Evolutionary conservation across 768 basidiomycete species (phyloP).

Genomic region (Hygrophorus russula): DNA sequence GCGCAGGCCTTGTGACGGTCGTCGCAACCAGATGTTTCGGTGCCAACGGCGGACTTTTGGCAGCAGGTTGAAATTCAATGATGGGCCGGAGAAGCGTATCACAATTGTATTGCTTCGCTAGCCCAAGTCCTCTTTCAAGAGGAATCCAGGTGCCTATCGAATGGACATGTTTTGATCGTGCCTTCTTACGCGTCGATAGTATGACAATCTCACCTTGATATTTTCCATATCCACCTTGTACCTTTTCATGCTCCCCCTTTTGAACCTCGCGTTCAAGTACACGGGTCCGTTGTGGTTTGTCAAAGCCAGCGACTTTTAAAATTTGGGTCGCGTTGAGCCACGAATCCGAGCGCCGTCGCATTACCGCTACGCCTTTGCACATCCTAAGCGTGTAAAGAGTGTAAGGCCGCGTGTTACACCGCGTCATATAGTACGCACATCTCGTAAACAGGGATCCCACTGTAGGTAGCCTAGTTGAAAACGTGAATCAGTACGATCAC

Average conservation of each 20-base stretch:
- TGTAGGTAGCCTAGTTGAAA: slow-evolving; percentile 68
- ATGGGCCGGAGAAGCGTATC: slow-evolving; percentile 81
- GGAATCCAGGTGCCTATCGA: slow-evolving; percentile 94
- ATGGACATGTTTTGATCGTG: slow-evolving; percentile 5
- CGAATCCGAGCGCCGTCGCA: slow-evolving; percentile 91
- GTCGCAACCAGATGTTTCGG: slow-evolving; percentile 90
- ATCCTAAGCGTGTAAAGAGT: slow-evolving; percentile 52
- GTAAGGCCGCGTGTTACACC: slow-evolving; percentile 24
- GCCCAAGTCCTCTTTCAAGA: slow-evolving; percentile 72
- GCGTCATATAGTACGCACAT: slow-evolving; percentile 49
- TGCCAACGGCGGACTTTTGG: slow-evolving; percentile 87
- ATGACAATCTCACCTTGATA: slow-evolving; percentile 71
- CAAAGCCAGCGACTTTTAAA: slow-evolving; percentile 97
- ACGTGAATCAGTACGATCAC: neutral
- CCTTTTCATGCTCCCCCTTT: slow-evolving; percentile 98
- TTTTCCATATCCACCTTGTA: slow-evolving; percentile 98
- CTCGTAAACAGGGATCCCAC: slow-evolving; percentile 87
- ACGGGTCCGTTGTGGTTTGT: slow-evolving; percentile 96
- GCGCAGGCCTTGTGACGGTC: slow-evolving; percentile 38
- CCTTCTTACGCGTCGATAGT: slow-evolving; percentile 6
- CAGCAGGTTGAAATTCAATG: slow-evolving; percentile 85
- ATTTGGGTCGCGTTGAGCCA: slow-evolving; percentile 99
- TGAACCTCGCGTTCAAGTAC: slow-evolving; percentile 97
- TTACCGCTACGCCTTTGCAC: slow-evolving; percentile 93
- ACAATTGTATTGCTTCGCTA: slow-evolving; percentile 91